Conservation (phyloP, 2,329 filamentous ascomycete genomes). For the Incumbomyces lentus region DNA sequence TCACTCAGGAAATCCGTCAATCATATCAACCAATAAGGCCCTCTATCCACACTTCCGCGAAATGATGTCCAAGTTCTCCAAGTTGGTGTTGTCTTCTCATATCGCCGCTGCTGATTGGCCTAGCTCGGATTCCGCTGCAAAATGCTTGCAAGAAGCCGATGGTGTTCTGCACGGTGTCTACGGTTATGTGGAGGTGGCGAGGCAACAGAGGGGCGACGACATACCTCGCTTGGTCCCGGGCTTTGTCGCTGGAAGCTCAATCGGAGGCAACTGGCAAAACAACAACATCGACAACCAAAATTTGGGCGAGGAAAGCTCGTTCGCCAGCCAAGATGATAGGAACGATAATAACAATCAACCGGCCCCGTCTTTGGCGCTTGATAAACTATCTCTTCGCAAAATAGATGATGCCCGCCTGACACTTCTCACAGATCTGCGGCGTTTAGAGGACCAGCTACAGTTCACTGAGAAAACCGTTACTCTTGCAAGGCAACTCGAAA, state of each 20-base stretch:
- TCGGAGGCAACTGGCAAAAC: constrained; percentile 77
- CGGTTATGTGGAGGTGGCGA: constrained; percentile 90
- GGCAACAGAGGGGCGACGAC: constrained; percentile 84
- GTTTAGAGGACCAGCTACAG: constrained; percentile 73
- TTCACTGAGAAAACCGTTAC: constrained; percentile 74
- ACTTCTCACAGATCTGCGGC: constrained; percentile 74
- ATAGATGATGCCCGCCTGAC: constrained; percentile 78
- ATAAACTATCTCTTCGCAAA: constrained; percentile 66
- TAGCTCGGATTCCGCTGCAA: constrained; percentile 83
- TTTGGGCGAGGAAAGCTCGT: constrained; percentile 54
- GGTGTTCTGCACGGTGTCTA: constrained; percentile 89
- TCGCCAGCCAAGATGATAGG: constrained; percentile 64
- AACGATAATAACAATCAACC: constrained; percentile 60
- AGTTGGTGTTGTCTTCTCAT: constrained; percentile 92
- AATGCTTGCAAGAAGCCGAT: constrained; percentile 94
- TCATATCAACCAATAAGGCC: constrained; percentile 95
- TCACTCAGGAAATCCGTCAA: constrained; percentile 96
- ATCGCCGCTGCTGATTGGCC: constrained; percentile 96
- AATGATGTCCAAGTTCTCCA: constrained; percentile 99
- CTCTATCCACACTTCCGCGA: constrained; percentile 95
- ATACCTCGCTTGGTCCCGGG: constrained; percentile 88
- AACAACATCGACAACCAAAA: constrained; percentile 55
- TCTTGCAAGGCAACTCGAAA: constrained; percentile 62
- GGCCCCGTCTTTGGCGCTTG: constrained; percentile 60
- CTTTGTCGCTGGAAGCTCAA: constrained; percentile 75